Percentiles rank a stretch among this genome's conserved stretches.
These are phyloP conservation scores for Ammopiptanthus mongolicus DNA, from an alignment of 306 rosid genomes.

Conservation along the genomic window DNA sequence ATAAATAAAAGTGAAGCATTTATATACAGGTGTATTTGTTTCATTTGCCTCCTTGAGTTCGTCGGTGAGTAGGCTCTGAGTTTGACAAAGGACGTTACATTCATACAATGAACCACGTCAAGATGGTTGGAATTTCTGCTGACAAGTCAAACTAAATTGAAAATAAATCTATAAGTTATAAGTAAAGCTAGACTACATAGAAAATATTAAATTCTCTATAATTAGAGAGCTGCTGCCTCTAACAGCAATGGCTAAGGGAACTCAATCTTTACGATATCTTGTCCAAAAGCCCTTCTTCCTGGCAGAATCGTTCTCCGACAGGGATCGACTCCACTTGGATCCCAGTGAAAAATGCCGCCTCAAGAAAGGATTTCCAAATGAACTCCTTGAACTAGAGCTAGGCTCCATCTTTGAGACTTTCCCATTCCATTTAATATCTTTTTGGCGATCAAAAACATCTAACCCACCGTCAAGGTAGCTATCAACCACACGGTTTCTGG, in stretches of 20 bases:
- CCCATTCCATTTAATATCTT: constrained; percentile 29
- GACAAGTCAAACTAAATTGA: background rate
- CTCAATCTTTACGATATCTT: constrained; percentile 43
- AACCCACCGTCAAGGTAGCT: constrained; percentile 46
- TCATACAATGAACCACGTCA: background rate
- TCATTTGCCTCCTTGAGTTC: background rate
- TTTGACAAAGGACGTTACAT: background rate
- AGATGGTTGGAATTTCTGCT: background rate
- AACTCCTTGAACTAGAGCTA: constrained; percentile 55
- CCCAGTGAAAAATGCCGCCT: constrained; percentile 57
- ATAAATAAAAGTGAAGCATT: background rate
- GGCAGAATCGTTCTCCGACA: constrained; percentile 48
- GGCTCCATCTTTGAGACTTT: constrained; percentile 51
- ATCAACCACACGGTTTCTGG: constrained; percentile 61
- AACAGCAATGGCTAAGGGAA: background rate
- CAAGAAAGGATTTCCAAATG: constrained; percentile 55
- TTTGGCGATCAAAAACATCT: constrained; percentile 42
- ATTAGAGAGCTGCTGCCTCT: constrained; percentile 15
- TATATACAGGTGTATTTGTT: background rate
- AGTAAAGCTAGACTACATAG: constrained; percentile 32
- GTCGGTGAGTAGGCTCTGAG: background rate
- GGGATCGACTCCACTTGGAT: constrained; percentile 53
- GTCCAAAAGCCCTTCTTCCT: constrained; percentile 72
- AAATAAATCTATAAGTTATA: constrained; percentile 23
- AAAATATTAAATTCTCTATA: constrained; percentile 26